phyloP scores from a whole-genome alignment of 768 basidiomycete species.

The Mrakia gelida region DNA sequence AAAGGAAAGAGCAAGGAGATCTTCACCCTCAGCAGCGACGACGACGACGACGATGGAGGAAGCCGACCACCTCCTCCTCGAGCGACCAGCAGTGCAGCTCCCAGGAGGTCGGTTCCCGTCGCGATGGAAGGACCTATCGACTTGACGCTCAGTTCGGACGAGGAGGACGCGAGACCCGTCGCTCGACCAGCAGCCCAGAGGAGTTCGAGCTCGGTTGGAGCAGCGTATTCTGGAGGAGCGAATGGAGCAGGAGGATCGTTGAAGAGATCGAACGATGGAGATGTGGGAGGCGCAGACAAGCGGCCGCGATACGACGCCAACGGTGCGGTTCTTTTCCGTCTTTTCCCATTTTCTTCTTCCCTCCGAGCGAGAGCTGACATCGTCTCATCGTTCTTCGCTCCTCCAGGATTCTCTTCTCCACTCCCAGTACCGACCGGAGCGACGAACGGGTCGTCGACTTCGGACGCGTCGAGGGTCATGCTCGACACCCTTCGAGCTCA shows the following conservation, averaged over 20 bases:
- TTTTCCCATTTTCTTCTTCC: neutral
- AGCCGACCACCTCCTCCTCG: neutral
- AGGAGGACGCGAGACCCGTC: constrained; percentile 52
- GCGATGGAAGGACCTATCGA: constrained; percentile 57
- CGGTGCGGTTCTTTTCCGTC: neutral
- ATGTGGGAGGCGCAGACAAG: constrained; percentile 41
- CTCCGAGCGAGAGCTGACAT: neutral
- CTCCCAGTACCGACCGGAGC: neutral
- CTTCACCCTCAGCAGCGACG: constrained; percentile 26
- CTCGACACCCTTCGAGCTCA: neutral
- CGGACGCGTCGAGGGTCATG: neutral
- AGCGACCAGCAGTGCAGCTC: neutral
- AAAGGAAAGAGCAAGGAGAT: constrained; percentile 29
- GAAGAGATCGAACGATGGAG: neutral
- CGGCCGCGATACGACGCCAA: constrained; percentile 69
- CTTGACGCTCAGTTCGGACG: constrained; percentile 57
- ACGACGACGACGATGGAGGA: constrained; percentile 20
- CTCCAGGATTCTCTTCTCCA: neutral
- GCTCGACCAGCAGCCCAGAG: neutral
- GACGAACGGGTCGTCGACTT: neutral
- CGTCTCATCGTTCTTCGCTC: neutral
- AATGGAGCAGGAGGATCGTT: neutral
- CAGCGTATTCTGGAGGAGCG: neutral
- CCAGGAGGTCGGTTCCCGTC: constrained; percentile 31
- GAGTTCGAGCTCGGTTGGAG: neutral